phyloP scores from a whole-genome alignment of 768 basidiomycete genomes.

The Agaricus blazei region DNA sequence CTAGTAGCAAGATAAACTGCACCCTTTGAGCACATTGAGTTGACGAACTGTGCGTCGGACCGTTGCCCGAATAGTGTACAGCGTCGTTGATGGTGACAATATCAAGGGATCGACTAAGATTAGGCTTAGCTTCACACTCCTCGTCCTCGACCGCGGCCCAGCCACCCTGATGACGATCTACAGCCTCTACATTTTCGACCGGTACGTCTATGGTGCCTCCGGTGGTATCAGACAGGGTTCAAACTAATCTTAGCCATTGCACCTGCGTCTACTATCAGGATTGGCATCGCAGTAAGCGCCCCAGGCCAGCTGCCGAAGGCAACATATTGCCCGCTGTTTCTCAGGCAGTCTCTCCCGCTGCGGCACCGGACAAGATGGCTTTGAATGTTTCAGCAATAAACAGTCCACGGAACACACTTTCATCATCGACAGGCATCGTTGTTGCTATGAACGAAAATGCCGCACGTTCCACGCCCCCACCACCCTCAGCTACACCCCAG shows the following conservation, averaged over 20 bases:
- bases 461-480: constrained; percentile 29
- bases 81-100: too few species aligned
- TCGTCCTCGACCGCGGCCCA: not conserved
- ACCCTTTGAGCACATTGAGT: too few species aligned
- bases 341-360: constrained; percentile 44
- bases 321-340: constrained; percentile 79
- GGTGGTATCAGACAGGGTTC: not conserved
- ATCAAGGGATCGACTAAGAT: too few species aligned
- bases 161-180: constrained; percentile 68
- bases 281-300: constrained; percentile 79
- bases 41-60: too few species aligned
- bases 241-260: constrained; percentile 61
- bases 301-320: constrained; percentile 67
- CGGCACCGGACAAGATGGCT: constrained; percentile 25
- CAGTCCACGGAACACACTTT: constrained; percentile 64
- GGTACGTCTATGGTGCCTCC: constrained; percentile 37
- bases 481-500: constrained; percentile 19
- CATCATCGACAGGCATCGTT: constrained; percentile 60
- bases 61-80: too few species aligned
- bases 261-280: constrained; percentile 93
- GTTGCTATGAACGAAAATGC: constrained; percentile 51
- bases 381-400: constrained; percentile 34
- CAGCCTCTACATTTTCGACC: constrained; percentile 92
- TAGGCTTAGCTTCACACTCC: constrained; percentile 2
- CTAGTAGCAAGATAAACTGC: too few species aligned